These are phyloP conservation scores for Porpolomopsis calyptriformis DNA, from an alignment of 768 basidiomycete species.

Conservation along the genomic window DNA sequence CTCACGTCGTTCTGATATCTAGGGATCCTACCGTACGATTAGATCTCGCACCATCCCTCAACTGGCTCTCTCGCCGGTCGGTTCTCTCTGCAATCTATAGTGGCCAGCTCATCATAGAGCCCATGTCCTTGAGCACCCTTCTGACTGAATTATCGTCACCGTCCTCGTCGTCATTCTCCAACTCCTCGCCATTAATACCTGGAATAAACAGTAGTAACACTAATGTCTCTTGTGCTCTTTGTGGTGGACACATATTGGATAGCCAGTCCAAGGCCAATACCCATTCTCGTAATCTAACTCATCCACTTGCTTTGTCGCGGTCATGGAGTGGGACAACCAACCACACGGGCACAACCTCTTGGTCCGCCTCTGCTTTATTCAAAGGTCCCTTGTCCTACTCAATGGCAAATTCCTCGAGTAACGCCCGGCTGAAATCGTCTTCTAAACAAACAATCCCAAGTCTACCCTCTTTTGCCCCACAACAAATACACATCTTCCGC, in stretches of 20 bases:
- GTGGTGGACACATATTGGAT: slow-evolving; percentile 46
- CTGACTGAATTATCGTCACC: slow-evolving; percentile 41
- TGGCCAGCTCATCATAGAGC: slow-evolving; percentile 84
- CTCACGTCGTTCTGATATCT: slow-evolving; percentile 8
- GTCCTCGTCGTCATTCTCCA: slow-evolving; percentile 20
- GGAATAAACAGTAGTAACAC: slow-evolving; percentile 32
- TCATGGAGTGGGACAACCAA: slow-evolving; percentile 13
- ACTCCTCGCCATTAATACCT: slow-evolving; percentile 32
- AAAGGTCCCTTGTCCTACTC: slow-evolving; percentile 38
- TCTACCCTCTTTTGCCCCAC: slow-evolving; percentile 18
- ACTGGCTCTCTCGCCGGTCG: slow-evolving; percentile 84
- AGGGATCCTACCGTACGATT: slow-evolving; percentile 90
- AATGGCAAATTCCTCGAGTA: slow-evolving; percentile 15
- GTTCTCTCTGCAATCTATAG: slow-evolving; percentile 78
- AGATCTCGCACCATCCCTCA: slow-evolving; percentile 87
- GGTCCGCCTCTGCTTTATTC: slow-evolving; percentile 45
- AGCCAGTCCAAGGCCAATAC: slow-evolving; percentile 6
- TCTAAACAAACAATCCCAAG: slow-evolving; percentile 21
- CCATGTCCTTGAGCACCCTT: slow-evolving; percentile 53
- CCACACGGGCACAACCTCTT: slow-evolving; percentile 29
- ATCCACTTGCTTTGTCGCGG: slow-evolving; percentile 24
- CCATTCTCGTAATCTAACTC: slow-evolving; percentile 22
- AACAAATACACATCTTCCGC: slow-evolving; percentile 61
- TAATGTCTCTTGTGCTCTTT: slow-evolving; percentile 69
- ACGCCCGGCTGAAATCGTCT: too few relatives aligned